Evolutionary conservation across 1,284 basidiomycete species (phyloP), one percentile per base, ranked within the genome.

Genomic region (Papiliotrema nemorosa): DNA sequence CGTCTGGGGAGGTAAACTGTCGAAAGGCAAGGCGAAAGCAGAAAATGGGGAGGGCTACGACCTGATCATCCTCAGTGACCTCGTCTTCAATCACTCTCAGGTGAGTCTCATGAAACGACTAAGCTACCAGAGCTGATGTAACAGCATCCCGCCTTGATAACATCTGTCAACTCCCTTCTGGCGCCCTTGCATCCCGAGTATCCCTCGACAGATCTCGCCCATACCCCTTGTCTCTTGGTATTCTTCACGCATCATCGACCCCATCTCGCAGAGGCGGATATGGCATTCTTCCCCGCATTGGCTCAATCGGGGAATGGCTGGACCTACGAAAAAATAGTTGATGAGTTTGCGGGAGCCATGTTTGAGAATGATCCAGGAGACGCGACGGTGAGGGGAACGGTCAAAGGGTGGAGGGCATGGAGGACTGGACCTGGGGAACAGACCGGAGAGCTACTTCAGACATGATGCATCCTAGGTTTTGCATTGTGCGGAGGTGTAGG

Each of bases 191-290:
- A 48, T 34, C 29, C 35, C 16, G 27, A 36, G 46, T 72, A 44
- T 31, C 53, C 26, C 21, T 45, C 37, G 20, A 45, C 34, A 45
- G 34, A 37, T 29, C n/a, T 39, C 18, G 45, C 12, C n/a, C 6
- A 59, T 2, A 64, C 67, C 1, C 83, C 87, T 0, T 81, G 78
- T 46, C 80, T 90, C 2, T 81, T 97, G 2, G 89, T 94, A 2
- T 97, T 97, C 74, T 94, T 89, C 72, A 88, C 87, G 0, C 93
- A 97, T 59, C 94, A 97, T 65, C 80, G 89, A 0, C 92, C 90
- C 0, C 86, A 85, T 62, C 82, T 93, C 16, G 88, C 88, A 0
- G 79, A 88, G 50, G 83, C 85, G 21, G 90, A 97, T 67, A 82
- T 92, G 77, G 80, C 81, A 4, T 97, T 97, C 73, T 90, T 97